Conservation (phyloP, 768 basidiomycete species). For the Cubamyces lactineus region DNA sequence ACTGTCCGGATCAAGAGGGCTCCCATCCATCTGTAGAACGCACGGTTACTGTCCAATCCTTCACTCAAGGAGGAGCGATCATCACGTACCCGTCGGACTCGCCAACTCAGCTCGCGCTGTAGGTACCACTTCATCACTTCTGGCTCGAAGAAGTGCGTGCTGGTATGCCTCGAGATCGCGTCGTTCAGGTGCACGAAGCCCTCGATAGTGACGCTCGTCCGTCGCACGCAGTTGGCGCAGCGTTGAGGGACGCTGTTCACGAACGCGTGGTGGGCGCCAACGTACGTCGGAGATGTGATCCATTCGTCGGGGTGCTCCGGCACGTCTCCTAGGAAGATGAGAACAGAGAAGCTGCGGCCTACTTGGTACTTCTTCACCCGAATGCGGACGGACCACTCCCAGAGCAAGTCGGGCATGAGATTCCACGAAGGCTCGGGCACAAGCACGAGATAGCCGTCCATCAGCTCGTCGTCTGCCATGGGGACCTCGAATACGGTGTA, state of each 20-base stretch:
- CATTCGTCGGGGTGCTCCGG: constrained; percentile 36
- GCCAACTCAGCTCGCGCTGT: constrained; percentile 11
- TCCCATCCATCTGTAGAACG: constrained; percentile 5
- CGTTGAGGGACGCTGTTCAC: constrained; percentile 38
- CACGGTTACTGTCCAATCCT: background rate
- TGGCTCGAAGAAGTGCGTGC: constrained; percentile 4
- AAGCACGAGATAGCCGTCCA: background rate
- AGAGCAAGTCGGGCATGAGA: background rate
- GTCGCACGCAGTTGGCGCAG: constrained; percentile 45
- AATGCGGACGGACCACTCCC: constrained; percentile 50
- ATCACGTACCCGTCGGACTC: constrained; percentile 14
- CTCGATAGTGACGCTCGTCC: constrained; percentile 18
- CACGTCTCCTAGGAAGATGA: constrained; percentile 48
- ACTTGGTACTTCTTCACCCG: constrained; percentile 47
- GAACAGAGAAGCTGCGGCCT: constrained; percentile 46
- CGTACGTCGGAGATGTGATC: constrained; percentile 38
- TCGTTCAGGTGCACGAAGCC: constrained; percentile 29
- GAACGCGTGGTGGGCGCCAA: constrained; percentile 49
- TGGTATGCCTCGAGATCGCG: constrained; percentile 6
- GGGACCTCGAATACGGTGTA: background rate
- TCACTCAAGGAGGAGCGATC: background rate
- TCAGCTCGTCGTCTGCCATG: background rate
- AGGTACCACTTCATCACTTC: constrained; percentile 17
- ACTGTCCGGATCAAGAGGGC: background rate
- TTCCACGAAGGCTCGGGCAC: background rate